Percentiles rank a stretch among this genome's conserved stretches.
phyloP scores from a whole-genome alignment of 352 stramenopile species.

The Plasmopara muralis region DNA sequence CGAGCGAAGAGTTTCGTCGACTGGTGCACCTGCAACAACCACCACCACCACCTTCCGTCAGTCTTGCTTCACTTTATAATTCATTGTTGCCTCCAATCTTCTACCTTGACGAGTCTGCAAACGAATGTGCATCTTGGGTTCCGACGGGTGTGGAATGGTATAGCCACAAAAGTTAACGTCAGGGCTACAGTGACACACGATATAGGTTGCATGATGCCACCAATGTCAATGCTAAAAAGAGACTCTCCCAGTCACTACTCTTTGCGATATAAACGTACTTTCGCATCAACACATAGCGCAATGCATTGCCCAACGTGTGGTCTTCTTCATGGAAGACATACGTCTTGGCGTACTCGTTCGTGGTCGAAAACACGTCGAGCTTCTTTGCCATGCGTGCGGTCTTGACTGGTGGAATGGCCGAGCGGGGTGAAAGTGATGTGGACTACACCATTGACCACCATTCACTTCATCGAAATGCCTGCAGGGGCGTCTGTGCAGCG shows the following conservation, averaged over 20 bases:
- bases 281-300: constrained; percentile 90
- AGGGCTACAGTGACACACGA: constrained; percentile 33
- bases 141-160: constrained; percentile 92
- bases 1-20: constrained; percentile 54
- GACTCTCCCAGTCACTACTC: not conserved
- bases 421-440: not conserved
- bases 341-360: constrained; percentile 79
- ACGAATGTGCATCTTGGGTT: constrained; percentile 92
- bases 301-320: constrained; percentile 87
- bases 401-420: constrained; percentile 8
- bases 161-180: constrained; percentile 93
- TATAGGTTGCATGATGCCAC: not conserved
- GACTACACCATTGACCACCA: not conserved
- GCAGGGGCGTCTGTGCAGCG: constrained; percentile 10
- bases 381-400: constrained; percentile 50
- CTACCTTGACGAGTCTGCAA: constrained; percentile 84
- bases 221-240: too few species aligned
- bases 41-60: constrained; percentile 1
- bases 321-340: constrained; percentile 87
- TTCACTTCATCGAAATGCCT: constrained; percentile 14
- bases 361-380: constrained; percentile 74
- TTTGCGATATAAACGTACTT: constrained; percentile 44
- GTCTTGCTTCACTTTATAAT: not conserved
- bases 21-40: constrained; percentile 34
- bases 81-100: not conserved